Evolutionary conservation across 768 basidiomycete genomes (phyloP), one percentile per base, ranked within the genome.

Genomic region (Rhodocollybia butyracea): DNA sequence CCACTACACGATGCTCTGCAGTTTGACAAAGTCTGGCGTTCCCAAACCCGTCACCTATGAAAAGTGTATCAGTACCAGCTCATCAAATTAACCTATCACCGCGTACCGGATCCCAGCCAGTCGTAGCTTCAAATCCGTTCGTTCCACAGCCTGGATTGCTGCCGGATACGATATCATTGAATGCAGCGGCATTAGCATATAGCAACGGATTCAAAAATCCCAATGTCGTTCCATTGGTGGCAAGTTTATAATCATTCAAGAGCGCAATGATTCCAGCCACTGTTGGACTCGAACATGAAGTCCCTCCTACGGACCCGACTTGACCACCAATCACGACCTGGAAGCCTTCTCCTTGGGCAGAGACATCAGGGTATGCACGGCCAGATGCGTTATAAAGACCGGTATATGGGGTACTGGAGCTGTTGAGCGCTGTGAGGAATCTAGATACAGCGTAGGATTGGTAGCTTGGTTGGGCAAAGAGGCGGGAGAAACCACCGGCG

Each of bases 401-500:
- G 8, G 42, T 54, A 50, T 64, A 66, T n/a, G n/a, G n/a, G n/a
- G n/a, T n/a, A n/a, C n/a, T n/a, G 11, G 60, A 61, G 36, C 51
- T 51, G 39, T 62, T 61, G 21, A 70, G 60, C 12, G 55, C 59
- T 7, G 52, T 58, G 31, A 74, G 59, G 59, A 59, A 74, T 3
- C 48, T 46, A 7, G 59, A 29, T 29, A 73, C 71, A 5, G 69
- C 71, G 0, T 45, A 46, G 15, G 70, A 59, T 61, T 80, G 78
- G 56, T 79, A 80, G 12, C 59, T 21, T 15, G 76, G 75, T 2
- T 66, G 59, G 2, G 63, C 40, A 47, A 77, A 78, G 58, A 67
- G 68, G 59, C 77, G 73, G 56, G 71, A 71, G 60, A 77, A 77
- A 45, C 76, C 76, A 47, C 77, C 76, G 19, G 75, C 62, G 19